A percentile compares a stretch with the other conserved stretches of the same genome.
phyloP scores from a whole-genome alignment of 2,329 filamentous ascomycete species.

The Colletotrichum scovillei region DNA sequence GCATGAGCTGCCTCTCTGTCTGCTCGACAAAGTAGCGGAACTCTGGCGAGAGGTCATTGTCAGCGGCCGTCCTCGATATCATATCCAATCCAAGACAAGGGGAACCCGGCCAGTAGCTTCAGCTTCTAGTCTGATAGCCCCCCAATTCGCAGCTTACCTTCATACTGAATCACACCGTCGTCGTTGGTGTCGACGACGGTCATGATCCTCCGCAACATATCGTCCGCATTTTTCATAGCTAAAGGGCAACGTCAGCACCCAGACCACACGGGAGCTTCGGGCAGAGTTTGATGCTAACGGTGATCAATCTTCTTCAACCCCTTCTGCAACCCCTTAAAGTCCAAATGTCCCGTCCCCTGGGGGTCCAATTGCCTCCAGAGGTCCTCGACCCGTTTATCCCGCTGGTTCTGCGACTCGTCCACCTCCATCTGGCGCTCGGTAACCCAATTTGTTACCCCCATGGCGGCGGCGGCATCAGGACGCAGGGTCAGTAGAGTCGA shows the following conservation, averaged over 20 bases:
- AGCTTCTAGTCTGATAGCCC: slow-evolving; percentile 8
- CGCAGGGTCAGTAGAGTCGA: slow-evolving; percentile 36
- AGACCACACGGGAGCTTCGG: background rate
- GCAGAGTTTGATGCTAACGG: slow-evolving; percentile 64
- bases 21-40: slow-evolving; percentile 89
- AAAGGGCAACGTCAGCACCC: slow-evolving; percentile 35
- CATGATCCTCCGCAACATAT: slow-evolving; percentile 84
- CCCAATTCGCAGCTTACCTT: slow-evolving; percentile 68
- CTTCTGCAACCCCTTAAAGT: slow-evolving; percentile 85
- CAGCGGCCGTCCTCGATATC: slow-evolving; percentile 19
- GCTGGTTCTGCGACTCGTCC: slow-evolving; percentile 80
- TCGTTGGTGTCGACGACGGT: slow-evolving; percentile 85
- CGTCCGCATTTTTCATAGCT: slow-evolving; percentile 90
- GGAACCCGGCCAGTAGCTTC: slow-evolving; percentile 17
- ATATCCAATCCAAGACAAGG: slow-evolving; percentile 20
- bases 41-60: slow-evolving; percentile 64
- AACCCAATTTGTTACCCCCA: slow-evolving; percentile 62
- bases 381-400: slow-evolving; percentile 83
- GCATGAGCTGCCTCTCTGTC: slow-evolving; percentile 84
- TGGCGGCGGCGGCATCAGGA: slow-evolving; percentile 42
- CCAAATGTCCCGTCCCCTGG: slow-evolving; percentile 80
- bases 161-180: slow-evolving; percentile 91
- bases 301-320: slow-evolving; percentile 92
- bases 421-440: slow-evolving; percentile 71
- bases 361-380: slow-evolving; percentile 89